Base-by-base conservation (phyloP, 768 basidiomycete species). In the Gyrodon lividus region DNA sequence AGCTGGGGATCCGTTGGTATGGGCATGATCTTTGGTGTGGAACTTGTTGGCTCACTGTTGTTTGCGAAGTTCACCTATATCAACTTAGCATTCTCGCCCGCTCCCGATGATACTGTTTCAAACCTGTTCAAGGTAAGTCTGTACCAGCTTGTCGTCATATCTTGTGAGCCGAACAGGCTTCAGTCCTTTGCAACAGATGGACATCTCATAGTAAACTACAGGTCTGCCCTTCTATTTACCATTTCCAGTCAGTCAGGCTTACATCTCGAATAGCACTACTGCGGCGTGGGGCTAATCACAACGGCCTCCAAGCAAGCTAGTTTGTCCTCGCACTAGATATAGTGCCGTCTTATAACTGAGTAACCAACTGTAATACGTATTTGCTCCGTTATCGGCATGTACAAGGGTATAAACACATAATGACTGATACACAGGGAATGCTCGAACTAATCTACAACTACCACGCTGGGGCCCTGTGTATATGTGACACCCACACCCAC, bases 121-220 rank as follows among this genome's bases (percentile, higher is more conserved):
- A 87, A 86, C 55, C 67, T 88, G 55, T 87, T 73, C 74, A 85
- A 85, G 68, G 85, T 82, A 57, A 19, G 70, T 54, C 9, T 23
- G 13, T 8, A n/a, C 13, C 17, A 4, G 28, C 33, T 38, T 37
- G 23, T 14, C 13, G 20, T 17, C 5, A 22, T 13, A 9, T 44
- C 28, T 46, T 35, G 37, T 34, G 47, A 39, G 44, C 16, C 45
- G 26, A 48, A 41, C 5, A n/a, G 9, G 33, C 20, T 19, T 38
- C 30, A 91, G 89, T 91, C 88, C 33, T 94, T 92, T 66, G 81
- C 85, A 2, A 93, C 92, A 0, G 91, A 93, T 59, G 87, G 87
- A 0, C 89, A 92, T 68, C 76, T 95, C 58, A 92, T 94, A 64
- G 92, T 95, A 33, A 94, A 95, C 68, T 95, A 94, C 65, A 92